phyloP scores from a whole-genome alignment of 2,329 filamentous ascomycete genomes.

The Trichoderma sp. region DNA sequence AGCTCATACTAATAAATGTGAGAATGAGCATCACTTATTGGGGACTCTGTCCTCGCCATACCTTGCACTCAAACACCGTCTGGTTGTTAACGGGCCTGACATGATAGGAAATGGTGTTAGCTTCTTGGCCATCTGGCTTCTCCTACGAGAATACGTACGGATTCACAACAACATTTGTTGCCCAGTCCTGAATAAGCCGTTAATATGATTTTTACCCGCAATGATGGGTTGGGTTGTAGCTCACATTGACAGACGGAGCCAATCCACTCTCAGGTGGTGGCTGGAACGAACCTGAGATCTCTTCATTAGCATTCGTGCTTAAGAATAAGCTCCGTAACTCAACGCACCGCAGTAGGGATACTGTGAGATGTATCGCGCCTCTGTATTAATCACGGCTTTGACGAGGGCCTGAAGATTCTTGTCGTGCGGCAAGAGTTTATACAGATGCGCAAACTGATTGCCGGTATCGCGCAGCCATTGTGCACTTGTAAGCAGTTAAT shows the following conservation, averaged over 20 bases:
- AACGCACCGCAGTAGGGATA: slow-evolving; percentile 69
- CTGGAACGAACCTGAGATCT: slow-evolving; percentile 73
- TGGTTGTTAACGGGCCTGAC: slow-evolving; percentile 35
- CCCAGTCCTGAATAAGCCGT: slow-evolving; percentile 30
- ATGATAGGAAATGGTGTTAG: neutral
- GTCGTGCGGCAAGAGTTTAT: slow-evolving; percentile 58
- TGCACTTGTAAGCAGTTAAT: slow-evolving; percentile 29
- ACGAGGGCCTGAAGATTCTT: slow-evolving; percentile 69
- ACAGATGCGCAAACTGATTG: slow-evolving; percentile 72
- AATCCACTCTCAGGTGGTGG: slow-evolving; percentile 73
- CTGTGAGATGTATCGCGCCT: slow-evolving; percentile 67
- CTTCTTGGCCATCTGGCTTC: neutral
- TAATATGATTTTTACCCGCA: neutral
- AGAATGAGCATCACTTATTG: neutral
- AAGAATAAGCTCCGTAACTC: neutral
- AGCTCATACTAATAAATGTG: slow-evolving; percentile 74
- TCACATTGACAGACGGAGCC: slow-evolving; percentile 35
- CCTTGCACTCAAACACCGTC: slow-evolving; percentile 39
- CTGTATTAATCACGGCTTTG: slow-evolving; percentile 72
- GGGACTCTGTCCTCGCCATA: neutral
- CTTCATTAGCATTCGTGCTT: neutral
- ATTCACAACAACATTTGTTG: slow-evolving; percentile 34
- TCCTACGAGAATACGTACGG: slow-evolving; percentile 31
- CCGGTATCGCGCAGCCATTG: slow-evolving; percentile 82
- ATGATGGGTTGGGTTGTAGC: neutral